Conservation (phyloP, 1,284 basidiomycete species). For the Papiliotrema fonsecae region DNA sequence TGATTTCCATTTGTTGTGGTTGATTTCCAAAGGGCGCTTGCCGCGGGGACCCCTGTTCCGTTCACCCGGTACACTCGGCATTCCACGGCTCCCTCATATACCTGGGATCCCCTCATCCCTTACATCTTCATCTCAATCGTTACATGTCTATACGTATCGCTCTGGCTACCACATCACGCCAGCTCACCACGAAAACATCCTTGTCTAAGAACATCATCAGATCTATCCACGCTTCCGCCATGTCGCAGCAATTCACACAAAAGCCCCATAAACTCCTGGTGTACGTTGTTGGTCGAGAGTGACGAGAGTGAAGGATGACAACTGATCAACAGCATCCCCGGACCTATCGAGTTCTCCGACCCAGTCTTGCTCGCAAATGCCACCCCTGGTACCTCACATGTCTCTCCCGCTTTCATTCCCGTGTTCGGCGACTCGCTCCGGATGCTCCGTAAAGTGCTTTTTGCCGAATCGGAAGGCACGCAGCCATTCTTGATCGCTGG, state of each 20-base stretch:
- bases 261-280: constrained; percentile 47
- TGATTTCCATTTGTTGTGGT: no score
- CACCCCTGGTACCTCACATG: constrained; percentile 76
- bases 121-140: no score
- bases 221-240: not conserved
- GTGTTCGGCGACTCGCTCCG: constrained; percentile 87
- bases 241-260: constrained; percentile 24
- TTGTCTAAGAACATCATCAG: constrained; percentile 30
- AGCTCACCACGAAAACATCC: constrained; percentile 46
- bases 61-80: no score
- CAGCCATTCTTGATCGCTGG: constrained; percentile 91
- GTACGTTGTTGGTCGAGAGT: constrained; percentile 16
- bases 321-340: constrained; percentile 39
- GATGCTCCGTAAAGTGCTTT: constrained; percentile 75
- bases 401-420: constrained; percentile 82
- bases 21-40: no score
- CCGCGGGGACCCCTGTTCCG: no score
- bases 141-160: no score
- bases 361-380: constrained; percentile 51
- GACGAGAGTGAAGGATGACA: not conserved
- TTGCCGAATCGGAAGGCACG: constrained; percentile 56
- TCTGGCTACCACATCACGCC: no score
- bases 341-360: constrained; percentile 47
- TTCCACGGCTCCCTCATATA: no score
- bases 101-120: no score